Conservation (phyloP, 768 basidiomycete species). For the Lactarius pseudohatsudake region DNA sequence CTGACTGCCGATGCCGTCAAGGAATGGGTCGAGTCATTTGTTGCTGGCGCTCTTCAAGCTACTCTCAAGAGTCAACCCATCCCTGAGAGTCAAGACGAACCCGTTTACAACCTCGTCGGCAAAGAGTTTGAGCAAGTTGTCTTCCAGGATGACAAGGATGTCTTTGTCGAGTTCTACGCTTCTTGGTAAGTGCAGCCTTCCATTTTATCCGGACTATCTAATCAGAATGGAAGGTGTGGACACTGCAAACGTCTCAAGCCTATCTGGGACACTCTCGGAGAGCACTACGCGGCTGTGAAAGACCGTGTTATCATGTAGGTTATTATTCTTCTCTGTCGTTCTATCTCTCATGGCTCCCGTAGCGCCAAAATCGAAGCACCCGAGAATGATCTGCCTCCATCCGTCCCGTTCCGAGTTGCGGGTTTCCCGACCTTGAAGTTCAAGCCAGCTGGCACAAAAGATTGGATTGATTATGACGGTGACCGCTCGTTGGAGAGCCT, state of each 20-base stretch:
- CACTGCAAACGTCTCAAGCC: conserved; percentile 98
- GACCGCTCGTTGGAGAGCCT: conserved; percentile 87
- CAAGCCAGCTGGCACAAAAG: conserved; percentile 81
- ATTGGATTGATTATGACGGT: conserved; percentile 93
- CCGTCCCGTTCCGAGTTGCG: conserved; percentile 80
- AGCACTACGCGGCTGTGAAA: conserved; percentile 74
- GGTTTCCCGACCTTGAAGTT: conserved; percentile 98
- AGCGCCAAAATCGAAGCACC: conserved; percentile 96
- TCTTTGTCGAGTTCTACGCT: conserved; percentile 96
- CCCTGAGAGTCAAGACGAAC: conserved; percentile 79
- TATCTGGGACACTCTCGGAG: conserved; percentile 87
- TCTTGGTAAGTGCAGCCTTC: conserved; percentile 66
- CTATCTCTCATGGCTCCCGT: conserved; percentile 26
- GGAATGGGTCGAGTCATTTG: conserved; percentile 61
- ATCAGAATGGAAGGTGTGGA: conserved; percentile 60
- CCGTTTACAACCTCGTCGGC: conserved; percentile 80
- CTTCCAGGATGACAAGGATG: conserved; percentile 86
- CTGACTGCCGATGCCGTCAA: conserved; percentile 57
- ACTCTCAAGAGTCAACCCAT: conserved; percentile 88
- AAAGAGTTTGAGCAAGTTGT: conserved; percentile 88
- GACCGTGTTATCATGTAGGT: conserved; percentile 77
- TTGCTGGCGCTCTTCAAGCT: conserved; percentile 73
- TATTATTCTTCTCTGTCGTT: not conserved
- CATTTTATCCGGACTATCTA: not conserved
- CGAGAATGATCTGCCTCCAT: conserved; percentile 92